These are phyloP conservation scores for Metschnikowia colocasiae DNA, from an alignment of 805 yeast genomes.

Conservation along the genomic window DNA sequence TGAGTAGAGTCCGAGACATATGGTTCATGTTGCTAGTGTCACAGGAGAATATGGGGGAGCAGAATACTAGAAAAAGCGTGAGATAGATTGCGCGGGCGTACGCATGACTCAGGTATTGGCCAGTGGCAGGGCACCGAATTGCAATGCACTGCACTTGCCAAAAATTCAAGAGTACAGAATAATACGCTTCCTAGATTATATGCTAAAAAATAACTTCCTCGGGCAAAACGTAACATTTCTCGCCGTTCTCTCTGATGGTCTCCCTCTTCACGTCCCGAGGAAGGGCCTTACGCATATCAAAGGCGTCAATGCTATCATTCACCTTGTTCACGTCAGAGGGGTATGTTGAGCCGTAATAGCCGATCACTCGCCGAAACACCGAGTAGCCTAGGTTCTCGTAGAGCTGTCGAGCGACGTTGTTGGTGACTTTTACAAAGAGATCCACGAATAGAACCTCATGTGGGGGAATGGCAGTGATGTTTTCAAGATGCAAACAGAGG, in stretches of 20 bases:
- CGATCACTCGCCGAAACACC: constrained; percentile 81
- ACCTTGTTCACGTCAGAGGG: constrained; percentile 45
- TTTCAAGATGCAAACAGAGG: constrained; percentile 69
- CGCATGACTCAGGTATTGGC: constrained; percentile 1
- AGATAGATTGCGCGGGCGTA: not conserved
- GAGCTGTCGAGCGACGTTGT: constrained; percentile 69
- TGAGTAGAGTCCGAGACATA: constrained; percentile 12
- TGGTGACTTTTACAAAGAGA: constrained; percentile 85
- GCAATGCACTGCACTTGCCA: not conserved
- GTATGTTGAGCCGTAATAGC: constrained; percentile 66
- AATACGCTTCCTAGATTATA: not conserved
- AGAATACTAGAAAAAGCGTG: not conserved
- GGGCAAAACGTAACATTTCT: constrained; percentile 57
- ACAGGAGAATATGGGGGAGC: not conserved
- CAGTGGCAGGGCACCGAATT: not conserved
- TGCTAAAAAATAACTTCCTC: constrained; percentile 57
- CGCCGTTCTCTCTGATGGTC: constrained; percentile 60
- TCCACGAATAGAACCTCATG: constrained; percentile 83
- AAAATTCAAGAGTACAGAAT: not conserved
- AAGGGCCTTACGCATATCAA: constrained; percentile 73
- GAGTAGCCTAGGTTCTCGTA: constrained; percentile 86
- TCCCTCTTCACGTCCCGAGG: constrained; percentile 51
- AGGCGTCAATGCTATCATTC: constrained; percentile 78
- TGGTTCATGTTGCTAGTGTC: not conserved
- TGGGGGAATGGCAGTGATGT: constrained; percentile 66